Evolutionary conservation across 2,329 filamentous ascomycete genomes (phyloP).

Genomic region (Fusarium hainanense): DNA sequence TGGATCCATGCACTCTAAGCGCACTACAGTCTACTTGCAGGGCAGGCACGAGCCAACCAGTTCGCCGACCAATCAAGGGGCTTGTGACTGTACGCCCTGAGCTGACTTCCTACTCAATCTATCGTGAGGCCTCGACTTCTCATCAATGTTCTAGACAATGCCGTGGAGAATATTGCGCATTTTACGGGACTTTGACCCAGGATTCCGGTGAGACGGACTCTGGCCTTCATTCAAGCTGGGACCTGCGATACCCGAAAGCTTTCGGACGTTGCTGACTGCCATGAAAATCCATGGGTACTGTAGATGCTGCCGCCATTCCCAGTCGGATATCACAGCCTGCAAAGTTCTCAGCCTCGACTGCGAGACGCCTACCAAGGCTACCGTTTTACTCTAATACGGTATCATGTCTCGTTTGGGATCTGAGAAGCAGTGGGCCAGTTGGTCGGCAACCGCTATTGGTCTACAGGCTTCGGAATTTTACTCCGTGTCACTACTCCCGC

Average conservation of each 20-base stretch:
- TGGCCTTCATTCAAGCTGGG: neutral
- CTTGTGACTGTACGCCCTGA: neutral
- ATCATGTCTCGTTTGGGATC: neutral
- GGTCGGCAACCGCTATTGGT: neutral
- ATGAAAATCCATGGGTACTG: neutral
- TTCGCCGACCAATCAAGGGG: slow-evolving; percentile 1
- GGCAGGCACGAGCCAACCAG: slow-evolving; percentile 23
- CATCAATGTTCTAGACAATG: slow-evolving; percentile 37
- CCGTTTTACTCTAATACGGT: neutral
- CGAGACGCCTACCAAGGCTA: neutral
- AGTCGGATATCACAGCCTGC: neutral
- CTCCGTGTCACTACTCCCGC: neutral
- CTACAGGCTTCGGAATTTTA: neutral
- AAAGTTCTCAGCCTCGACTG: neutral
- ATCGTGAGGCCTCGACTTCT: neutral
- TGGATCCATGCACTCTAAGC: slow-evolving; percentile 2
- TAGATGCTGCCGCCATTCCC: neutral
- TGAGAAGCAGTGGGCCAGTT: neutral
- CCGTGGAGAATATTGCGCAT: slow-evolving; percentile 12
- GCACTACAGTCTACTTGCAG: slow-evolving; percentile 7
- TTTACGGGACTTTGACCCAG: slow-evolving; percentile 6
- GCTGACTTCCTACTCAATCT: neutral
- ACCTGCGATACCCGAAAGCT: slow-evolving; percentile 10
- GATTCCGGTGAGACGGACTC: slow-evolving; percentile 13
- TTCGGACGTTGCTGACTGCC: neutral